These are phyloP conservation scores for peach (Prunus persica) DNA, from an alignment of 306 rosid genomes.

Conservation along the genomic window Prunus_persica_NCBIv2 NC_034009.1:47229001-47229500, in stretches of 20 bases:
- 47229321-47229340: too few species aligned
- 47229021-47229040: too few species aligned
- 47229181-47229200: too few species aligned
- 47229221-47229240: not conserved
- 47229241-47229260: not conserved
- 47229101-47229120: too few species aligned
- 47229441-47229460: conserved; percentile 97
- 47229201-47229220: too few species aligned
- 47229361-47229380: conserved; percentile 79
- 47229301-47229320: not conserved
- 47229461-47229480: conserved; percentile 81
- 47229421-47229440: conserved; percentile 97
- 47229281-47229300: not conserved
- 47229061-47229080: too few species aligned
- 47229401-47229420: conserved; percentile 96
- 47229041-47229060: too few species aligned
- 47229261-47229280: not conserved
- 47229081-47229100: too few species aligned
- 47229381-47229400: conserved; percentile 79
- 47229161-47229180: too few species aligned
- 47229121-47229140: too few species aligned
- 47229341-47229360: conserved; percentile 78
- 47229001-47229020: too few species aligned
- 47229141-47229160: too few species aligned
- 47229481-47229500: conserved; percentile 73